Conservation (phyloP, 2,329 filamentous ascomycete species). For the Hymenoscyphus linearis region DNA sequence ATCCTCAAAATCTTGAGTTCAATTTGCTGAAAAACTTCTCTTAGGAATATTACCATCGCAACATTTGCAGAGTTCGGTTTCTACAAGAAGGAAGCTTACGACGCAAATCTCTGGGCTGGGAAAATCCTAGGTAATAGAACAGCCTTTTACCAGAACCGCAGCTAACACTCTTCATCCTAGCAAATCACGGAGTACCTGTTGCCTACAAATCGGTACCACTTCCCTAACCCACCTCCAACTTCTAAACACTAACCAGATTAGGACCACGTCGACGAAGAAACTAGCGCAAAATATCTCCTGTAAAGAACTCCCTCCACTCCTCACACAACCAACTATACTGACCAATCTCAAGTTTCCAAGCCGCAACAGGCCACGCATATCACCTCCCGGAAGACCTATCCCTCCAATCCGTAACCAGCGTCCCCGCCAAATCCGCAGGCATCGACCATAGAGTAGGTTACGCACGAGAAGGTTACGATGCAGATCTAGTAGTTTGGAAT, state of each 20-base stretch:
- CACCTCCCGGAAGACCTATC: conserved; percentile 37
- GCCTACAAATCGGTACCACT: conserved; percentile 38
- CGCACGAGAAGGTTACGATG: conserved; percentile 41
- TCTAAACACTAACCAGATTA: conserved; percentile 3
- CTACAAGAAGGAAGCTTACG: conserved; percentile 40
- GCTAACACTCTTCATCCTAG: conserved; percentile 19
- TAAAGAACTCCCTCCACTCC: conserved; percentile 13
- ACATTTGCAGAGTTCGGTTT: conserved; percentile 39
- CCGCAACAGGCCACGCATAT: conserved; percentile 39
- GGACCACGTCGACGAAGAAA: conserved; percentile 34
- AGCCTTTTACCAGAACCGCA: no score
- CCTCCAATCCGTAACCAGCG: conserved; percentile 40
- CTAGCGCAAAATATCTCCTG: conserved; percentile 39
- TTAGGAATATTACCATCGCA: conserved; percentile 38
- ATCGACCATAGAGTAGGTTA: conserved; percentile 42
- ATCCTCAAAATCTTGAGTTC: background rate
- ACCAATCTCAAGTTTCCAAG: conserved; percentile 31
- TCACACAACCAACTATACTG: background rate
- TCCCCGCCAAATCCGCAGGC: conserved; percentile 40
- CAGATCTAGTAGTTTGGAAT: conserved; percentile 46
- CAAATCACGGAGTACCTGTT: conserved; percentile 37
- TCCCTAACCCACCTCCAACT: background rate
- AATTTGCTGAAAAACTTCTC: background rate
- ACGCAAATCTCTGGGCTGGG: conserved; percentile 36
- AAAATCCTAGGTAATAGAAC: conserved; percentile 25